A percentile compares a stretch with the other conserved stretches of the same genome.
Evolutionary conservation across 176 grass and related monocot genomes (phyloP).

Genomic region (Triticum aestivum): IWGSC_CS_RefSeq_v2.1 NC_057812.1:473676422-473676921

Average conservation of each 20-base stretch:
- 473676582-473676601: slow-evolving; percentile 30
- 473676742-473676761: not conserved
- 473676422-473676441: slow-evolving; percentile 77
- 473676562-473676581: slow-evolving; percentile 33
- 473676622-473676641: not conserved
- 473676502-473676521: slow-evolving; percentile 43
- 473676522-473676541: slow-evolving; percentile 53
- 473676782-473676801: not conserved
- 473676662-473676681: not conserved
- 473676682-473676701: not conserved
- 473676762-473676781: not conserved
- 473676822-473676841: slow-evolving; percentile 35
- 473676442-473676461: slow-evolving; percentile 62
- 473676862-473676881: not conserved
- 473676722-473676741: not conserved
- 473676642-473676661: slow-evolving; percentile 3
- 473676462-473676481: slow-evolving; percentile 65
- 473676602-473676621: slow-evolving; percentile 14
- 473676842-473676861: not conserved
- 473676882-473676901: not conserved
- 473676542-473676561: slow-evolving; percentile 56
- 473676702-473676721: not conserved
- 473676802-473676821: not conserved
- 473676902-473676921: not conserved
- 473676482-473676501: slow-evolving; percentile 32